Evolutionary conservation across 2,329 filamentous ascomycete genomes (phyloP), one percentile per base, ranked within the genome.

Genomic region (Ceratocystis alfenasii): DNA sequence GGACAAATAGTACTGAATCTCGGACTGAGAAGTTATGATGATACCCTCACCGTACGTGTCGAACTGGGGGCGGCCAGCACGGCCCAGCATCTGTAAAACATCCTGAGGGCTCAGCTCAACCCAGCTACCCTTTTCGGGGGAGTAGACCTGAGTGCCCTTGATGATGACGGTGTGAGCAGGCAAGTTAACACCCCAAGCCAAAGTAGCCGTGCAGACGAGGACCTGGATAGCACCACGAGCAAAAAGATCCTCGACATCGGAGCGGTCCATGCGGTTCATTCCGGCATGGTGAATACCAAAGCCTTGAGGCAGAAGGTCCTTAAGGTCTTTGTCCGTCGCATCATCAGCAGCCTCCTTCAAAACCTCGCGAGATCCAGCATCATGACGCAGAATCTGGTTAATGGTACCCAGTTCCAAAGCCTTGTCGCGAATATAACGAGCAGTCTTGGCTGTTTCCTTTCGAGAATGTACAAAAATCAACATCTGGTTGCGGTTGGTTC

Each of bases 251-350:
- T 97, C 93, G 12, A 99, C 94, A 62, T 93, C 90, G 33, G 89
- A 92, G 77, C 95, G 87, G 79, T 99, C 95, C n/a, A 88, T 86
- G 74, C 94, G 85, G 74, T 86, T 95, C 89, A 99, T 95, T 76
- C 94, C 94, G 73, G 94, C 94, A 76, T 99, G 94, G 78, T 99
- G 94, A 68, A 99, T 99, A 73, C 94, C 94, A 71, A 99, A 95
- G 5, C 95, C 94, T 71, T 97, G 97, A 0, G 94, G 94, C 73
- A 99, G 78, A 10, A 99, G 79, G 73, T 97, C 94, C 75, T 97
- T 97, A 63, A 99, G 80, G 65, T 96, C 92, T 63, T 86, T 80
- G 74, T 99, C 94, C 44, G 87, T 86, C 20, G 94, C 89, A 65
- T 87, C 83, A 66, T 89, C 88, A 0, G 91, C 86, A 72, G 95